Evolutionary conservation across 768 basidiomycete genomes (phyloP), one percentile per base, ranked within the genome.

Genomic region (Mrakia frigida): DNA sequence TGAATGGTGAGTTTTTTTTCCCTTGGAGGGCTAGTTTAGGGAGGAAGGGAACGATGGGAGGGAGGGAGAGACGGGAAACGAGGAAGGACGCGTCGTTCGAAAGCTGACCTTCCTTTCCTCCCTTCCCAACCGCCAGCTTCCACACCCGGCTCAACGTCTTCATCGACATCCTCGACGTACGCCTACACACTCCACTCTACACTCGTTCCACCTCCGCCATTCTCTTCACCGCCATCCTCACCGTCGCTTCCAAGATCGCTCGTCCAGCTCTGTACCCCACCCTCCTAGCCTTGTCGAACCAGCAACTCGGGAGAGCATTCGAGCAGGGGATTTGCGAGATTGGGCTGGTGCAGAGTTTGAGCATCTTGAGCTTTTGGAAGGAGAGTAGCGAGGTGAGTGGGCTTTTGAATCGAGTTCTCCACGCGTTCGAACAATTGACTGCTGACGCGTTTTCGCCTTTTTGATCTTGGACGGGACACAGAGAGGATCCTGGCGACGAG

Each of bases 301-400:
- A 75, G 31, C 70, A 79, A 52, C 69, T 79, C 13, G 80, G 79
- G 33, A 70, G 73, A 4, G 80, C 80, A 9, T 79, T 80, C 35
- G 79, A 61, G 2, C n/a, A 78, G 35, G 80, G 78, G 25, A 71
- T 79, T 37, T 74, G 61, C 23, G 76, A 79, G 53, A 72, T 80
- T 53, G 79, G 76, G 7, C 63, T 80, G 25, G 63, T 76, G 35
- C 80, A 80, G 68, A 73, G 74, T 11, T 52, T 80, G 72, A 74
- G 69, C 21, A 53, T 80, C 14, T 61, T 80, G 13, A 69, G 75
- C 43, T 78, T 79, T n/a, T 80, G 80, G 80, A 80, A 79, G 70
- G 79, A 79, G 33, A 70, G 74, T 23, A 72, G 67, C 16, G 80
- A 78, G 56, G 56, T 56, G 25, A 25, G 56, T 56, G 3, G 6